phyloP scores from a whole-genome alignment of 441 rosid species.

The Pelargonium myrrhifolium region DNA sequence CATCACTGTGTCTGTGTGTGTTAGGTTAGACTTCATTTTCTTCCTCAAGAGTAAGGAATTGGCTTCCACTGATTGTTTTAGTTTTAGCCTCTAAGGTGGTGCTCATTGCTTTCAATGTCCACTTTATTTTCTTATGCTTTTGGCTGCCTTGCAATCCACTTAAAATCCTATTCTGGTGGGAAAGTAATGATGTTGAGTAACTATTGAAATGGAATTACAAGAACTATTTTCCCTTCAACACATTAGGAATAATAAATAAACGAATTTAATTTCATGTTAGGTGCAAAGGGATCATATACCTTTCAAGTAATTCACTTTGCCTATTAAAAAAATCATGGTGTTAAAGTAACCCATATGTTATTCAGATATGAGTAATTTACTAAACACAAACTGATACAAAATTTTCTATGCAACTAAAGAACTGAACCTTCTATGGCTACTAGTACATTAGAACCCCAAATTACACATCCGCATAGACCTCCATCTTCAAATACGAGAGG shows the following conservation, averaged over 20 bases:
- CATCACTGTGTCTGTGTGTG: slow-evolving; percentile 1
- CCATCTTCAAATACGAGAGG: not conserved
- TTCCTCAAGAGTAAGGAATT: not conserved
- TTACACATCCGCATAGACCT: not conserved
- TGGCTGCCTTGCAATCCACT: not conserved
- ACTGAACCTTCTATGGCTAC: not conserved
- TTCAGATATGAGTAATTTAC: not conserved
- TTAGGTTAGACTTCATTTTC: not conserved
- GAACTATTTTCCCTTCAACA: too few relatives aligned
- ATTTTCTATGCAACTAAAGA: not conserved
- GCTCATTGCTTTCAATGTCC: not conserved
- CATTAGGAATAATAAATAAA: too few relatives aligned
- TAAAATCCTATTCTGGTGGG: not conserved
- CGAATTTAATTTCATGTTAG: too few relatives aligned
- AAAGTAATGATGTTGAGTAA: not conserved
- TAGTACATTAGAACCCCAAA: not conserved
- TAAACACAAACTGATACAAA: not conserved
- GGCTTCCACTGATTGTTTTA: not conserved
- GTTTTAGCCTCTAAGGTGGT: not conserved
- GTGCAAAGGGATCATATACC: too few relatives aligned
- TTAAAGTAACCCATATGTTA: not conserved
- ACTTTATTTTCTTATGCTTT: not conserved
- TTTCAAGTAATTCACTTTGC: too few relatives aligned
- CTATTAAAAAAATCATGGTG: too few relatives aligned
- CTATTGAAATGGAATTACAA: too few relatives aligned